Evolutionary conservation across 1,284 basidiomycete genomes (phyloP).

Genomic region (Heterobasidion irregulare): DNA sequence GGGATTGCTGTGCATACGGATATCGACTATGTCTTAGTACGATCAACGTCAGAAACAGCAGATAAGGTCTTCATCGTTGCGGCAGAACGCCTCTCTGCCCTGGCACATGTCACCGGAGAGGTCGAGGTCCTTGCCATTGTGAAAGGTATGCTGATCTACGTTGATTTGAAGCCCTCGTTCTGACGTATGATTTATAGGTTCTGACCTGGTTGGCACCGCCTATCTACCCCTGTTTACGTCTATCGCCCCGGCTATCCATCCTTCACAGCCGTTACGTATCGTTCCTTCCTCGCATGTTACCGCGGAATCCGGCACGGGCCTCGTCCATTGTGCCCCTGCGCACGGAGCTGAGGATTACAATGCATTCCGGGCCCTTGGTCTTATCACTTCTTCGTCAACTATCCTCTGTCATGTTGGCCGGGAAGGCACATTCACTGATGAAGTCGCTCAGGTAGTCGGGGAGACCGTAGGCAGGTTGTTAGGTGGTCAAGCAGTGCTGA

Average conservation of each 20-base stretch:
- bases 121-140: constrained; percentile 40
- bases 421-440: constrained; percentile 65
- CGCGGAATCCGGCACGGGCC: constrained; percentile 84
- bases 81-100: constrained; percentile 50
- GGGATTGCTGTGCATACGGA: constrained; percentile 80
- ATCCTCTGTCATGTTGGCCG: constrained; percentile 78
- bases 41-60: constrained; percentile 18
- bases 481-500: constrained; percentile 68
- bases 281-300: constrained; percentile 72
- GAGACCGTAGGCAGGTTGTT: constrained; percentile 35
- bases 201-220: constrained; percentile 51
- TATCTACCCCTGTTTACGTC: constrained; percentile 67
- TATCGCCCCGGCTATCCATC: constrained; percentile 8
- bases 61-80: constrained; percentile 56
- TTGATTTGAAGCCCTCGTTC: background rate
- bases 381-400: constrained; percentile 30
- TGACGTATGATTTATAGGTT: constrained; percentile 31
- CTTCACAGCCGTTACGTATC: constrained; percentile 27
- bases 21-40: constrained; percentile 64
- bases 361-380: constrained; percentile 47
- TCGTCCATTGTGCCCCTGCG: constrained; percentile 94
- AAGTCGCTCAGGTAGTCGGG: constrained; percentile 48
- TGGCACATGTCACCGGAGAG: constrained; percentile 46
- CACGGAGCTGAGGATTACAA: constrained; percentile 94
- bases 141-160: constrained; percentile 29